Evolutionary conservation across 306 rosid species (phyloP), one percentile per base, ranked within the genome.

Genomic region (Pyrus betulifolia): DNA sequence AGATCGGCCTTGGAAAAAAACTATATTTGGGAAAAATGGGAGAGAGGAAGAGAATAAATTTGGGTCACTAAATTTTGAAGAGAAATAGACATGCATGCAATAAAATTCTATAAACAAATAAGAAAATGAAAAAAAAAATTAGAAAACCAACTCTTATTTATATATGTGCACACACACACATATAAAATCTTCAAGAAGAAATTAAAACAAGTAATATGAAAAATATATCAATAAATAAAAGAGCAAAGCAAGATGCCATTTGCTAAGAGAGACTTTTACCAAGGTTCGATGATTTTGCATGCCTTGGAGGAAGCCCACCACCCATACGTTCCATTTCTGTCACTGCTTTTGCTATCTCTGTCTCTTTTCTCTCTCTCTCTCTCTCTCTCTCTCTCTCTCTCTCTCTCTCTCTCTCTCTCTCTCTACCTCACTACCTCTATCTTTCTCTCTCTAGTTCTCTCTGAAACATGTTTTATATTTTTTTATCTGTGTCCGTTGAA

Each of bases 281-380:
- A 78, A 58, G 59, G 59, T 54, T 54, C 33, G 51, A 17, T 38
- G 84, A 81, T 14, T 62, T 75, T 76, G 80, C 76, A 79, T 81
- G 59, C 55, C 66, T 74, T 57, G 51, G 33, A 5, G 51, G 15
- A 59, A 51, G 77, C 70, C 27, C 68, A 59, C 72, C 78, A 54
- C 71, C 45, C 30, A 4, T 64, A 22, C 65, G 68, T 66, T 82
- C 80, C 91, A 88, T 88, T 44, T 17, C 2, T 67, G 8, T 25
- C 21, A 28, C 38, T 27, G n/a, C 38, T 11, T 42, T 28, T 44
- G 27, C 27, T 25, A 25, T 44, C 14, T 44, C 0, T 3, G 13
- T 61, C 4, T 35, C 74, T 67, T 1, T 2, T 4, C 12, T 45
- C 23, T 38, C 31, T 30, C 33, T 62, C 17, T 38, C 42, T 38